Conservation (phyloP, 495 filamentous ascomycete species). For the Aspergillus baeticus region DNA sequence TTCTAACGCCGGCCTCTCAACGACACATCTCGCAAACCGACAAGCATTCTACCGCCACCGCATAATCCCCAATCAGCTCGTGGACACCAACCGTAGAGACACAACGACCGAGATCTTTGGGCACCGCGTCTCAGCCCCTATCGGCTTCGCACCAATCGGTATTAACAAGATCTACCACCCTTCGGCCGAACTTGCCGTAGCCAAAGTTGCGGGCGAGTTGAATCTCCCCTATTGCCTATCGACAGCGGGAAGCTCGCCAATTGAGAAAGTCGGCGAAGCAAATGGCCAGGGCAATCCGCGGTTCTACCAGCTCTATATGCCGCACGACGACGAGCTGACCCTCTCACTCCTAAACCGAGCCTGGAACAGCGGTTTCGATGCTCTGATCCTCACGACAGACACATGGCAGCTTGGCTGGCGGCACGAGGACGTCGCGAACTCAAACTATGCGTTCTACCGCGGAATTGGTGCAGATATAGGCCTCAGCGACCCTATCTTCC, state of each 20-base stretch:
- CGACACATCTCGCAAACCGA: constrained; percentile 65
- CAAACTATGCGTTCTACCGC: constrained; percentile 48
- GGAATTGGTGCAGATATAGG: constrained; percentile 57
- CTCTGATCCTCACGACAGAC: constrained; percentile 61
- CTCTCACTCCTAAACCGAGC: constrained; percentile 54
- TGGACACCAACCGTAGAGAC: constrained; percentile 53
- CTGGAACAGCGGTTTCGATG: constrained; percentile 55
- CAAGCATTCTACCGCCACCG: constrained; percentile 68
- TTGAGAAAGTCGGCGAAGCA: constrained; percentile 58
- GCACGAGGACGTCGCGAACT: constrained; percentile 45
- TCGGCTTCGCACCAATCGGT: constrained; percentile 65
- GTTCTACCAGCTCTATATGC: constrained; percentile 67
- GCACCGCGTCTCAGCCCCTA: constrained; percentile 56
- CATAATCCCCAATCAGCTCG: constrained; percentile 61
- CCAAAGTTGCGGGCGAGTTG: constrained; percentile 55
- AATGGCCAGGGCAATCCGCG: constrained; percentile 47
- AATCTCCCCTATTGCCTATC: constrained; percentile 50
- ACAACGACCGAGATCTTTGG: constrained; percentile 60
- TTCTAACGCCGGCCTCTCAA: constrained; percentile 63
- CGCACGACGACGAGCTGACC: constrained; percentile 43
- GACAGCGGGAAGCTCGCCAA: constrained; percentile 56
- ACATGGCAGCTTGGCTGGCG: constrained; percentile 68
- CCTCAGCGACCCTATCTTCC: constrained; percentile 58
- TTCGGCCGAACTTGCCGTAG: constrained; percentile 55
- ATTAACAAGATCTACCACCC: constrained; percentile 67